phyloP scores from a whole-genome alignment of 2,329 filamentous ascomycete species.

The Cladophialophora carrionii region DNA sequence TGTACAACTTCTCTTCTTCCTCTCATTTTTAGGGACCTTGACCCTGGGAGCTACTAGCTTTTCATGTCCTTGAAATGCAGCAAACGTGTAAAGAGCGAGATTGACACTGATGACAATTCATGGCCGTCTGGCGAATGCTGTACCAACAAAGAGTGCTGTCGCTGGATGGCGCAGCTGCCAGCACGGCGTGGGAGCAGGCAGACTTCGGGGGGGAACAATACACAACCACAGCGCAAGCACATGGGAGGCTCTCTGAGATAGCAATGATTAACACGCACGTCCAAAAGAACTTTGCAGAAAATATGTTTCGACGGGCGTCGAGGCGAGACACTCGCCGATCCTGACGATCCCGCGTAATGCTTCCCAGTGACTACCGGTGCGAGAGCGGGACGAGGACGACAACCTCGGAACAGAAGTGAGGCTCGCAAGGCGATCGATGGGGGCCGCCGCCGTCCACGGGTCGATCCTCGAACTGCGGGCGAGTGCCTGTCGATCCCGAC shows the following conservation, averaged over 20 bases:
- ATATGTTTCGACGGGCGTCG: constrained; percentile 9
- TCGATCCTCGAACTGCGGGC: background rate
- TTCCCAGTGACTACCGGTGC: too few species aligned
- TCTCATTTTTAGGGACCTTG: constrained; percentile 18
- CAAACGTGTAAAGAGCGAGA: constrained; percentile 18
- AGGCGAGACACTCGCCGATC: constrained; percentile 23
- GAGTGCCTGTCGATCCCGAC: constrained; percentile 11
- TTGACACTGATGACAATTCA: constrained; percentile 14
- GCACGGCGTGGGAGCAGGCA: constrained; percentile 2
- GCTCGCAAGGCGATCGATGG: constrained; percentile 14
- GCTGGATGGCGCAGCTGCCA: background rate
- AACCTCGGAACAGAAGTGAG: constrained; percentile 8
- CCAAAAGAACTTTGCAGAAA: constrained; percentile 23
- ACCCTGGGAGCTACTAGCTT: constrained; percentile 9
- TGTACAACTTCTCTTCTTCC: constrained; percentile 29
- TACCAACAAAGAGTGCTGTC: constrained; percentile 5
- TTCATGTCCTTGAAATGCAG: constrained; percentile 17
- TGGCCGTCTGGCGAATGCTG: constrained; percentile 10
- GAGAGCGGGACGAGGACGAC: background rate
- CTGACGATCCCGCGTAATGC: constrained; percentile 12
- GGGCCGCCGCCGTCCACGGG: background rate
- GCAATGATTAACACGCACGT: constrained; percentile 17
- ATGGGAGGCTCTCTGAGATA: constrained; percentile 22
- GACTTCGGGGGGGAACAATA: constrained; percentile 7
- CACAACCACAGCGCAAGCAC: constrained; percentile 21